phyloP scores from a whole-genome alignment of 345 rosid genomes.

The Conringia planisiliqua region DNA sequence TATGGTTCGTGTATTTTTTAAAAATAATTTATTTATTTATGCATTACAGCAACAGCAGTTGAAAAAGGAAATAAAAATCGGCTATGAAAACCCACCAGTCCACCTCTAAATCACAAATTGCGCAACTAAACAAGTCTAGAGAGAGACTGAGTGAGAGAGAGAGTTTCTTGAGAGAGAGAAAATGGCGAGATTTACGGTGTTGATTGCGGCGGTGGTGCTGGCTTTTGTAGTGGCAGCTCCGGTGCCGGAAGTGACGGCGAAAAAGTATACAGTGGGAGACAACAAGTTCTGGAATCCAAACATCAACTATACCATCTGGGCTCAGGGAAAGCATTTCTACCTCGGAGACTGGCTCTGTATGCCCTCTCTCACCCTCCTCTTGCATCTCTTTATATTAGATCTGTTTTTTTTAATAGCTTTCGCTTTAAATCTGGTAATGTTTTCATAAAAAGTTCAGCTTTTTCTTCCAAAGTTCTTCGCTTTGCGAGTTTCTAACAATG shows the following conservation, averaged over 20 bases:
- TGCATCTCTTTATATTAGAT: conserved; percentile 14
- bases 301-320: conserved; percentile 83
- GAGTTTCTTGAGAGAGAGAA: background rate
- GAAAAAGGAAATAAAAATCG: background rate
- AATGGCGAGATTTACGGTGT: conserved; percentile 33
- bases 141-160: background rate
- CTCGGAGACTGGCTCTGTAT: conserved; percentile 96
- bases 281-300: conserved; percentile 65
- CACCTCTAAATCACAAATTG: conserved; percentile 20
- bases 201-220: conserved; percentile 36
- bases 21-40: background rate
- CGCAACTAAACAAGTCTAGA: conserved; percentile 1
- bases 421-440: background rate
- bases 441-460: background rate
- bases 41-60: background rate
- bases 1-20: background rate
- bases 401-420: background rate
- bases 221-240: conserved; percentile 37
- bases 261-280: conserved; percentile 59
- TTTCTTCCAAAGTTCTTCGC: background rate
- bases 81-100: conserved; percentile 19
- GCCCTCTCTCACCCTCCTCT: conserved; percentile 23
- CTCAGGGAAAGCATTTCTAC: conserved; percentile 71
- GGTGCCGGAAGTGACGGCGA: conserved; percentile 54
- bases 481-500: background rate